Conservation (phyloP, 345 rosid genomes). For the Citrus maxima region DNA sequence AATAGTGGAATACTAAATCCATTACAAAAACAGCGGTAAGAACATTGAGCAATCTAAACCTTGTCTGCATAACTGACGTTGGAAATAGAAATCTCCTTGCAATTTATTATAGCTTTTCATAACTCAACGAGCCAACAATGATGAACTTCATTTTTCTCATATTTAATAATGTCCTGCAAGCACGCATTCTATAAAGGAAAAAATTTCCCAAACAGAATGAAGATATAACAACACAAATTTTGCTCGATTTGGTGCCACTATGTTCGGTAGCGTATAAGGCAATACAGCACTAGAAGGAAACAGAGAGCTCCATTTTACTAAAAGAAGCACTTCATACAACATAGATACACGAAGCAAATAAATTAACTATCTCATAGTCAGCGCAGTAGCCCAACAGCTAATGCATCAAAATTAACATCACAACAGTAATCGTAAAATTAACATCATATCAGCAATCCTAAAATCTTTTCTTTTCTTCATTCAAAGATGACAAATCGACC, state of each 20-base stretch:
- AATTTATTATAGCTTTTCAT: neutral
- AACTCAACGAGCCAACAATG: neutral
- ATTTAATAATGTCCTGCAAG: neutral
- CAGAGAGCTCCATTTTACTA: neutral
- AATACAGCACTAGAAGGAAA: neutral
- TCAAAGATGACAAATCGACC: no score
- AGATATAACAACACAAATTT: neutral
- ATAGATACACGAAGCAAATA: neutral
- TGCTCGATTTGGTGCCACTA: neutral
- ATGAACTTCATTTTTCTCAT: neutral
- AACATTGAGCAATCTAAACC: neutral
- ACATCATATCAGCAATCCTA: neutral
- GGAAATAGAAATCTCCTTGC: neutral
- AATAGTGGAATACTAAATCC: neutral
- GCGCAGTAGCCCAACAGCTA: slow-evolving; percentile 2
- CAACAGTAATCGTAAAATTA: neutral
- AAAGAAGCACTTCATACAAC: neutral
- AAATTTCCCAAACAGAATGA: neutral
- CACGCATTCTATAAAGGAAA: neutral
- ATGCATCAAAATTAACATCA: neutral
- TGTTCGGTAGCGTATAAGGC: neutral
- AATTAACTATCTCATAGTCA: neutral
- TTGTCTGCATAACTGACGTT: neutral
- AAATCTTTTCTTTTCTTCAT: neutral
- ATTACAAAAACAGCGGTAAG: no score